Base-by-base conservation (phyloP, 2,329 filamentous ascomycete species). In the Neofusicoccum kwambonambiense region DNA sequence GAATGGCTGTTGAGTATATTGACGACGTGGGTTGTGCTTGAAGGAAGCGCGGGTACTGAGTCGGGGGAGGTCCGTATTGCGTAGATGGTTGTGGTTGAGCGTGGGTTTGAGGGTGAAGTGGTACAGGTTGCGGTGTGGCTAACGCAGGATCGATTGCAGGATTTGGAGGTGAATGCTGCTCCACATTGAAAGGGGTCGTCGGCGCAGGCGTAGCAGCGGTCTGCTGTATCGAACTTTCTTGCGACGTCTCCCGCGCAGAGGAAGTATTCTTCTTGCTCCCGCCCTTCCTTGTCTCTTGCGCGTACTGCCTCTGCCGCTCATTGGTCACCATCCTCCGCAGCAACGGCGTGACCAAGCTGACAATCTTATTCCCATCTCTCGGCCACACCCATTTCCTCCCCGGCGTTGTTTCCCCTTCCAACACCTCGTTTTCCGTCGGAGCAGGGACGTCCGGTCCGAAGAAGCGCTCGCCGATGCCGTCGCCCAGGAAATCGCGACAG, bases 241-340 rank as follows among this genome's bases (percentile, higher is more conserved):
- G 52, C 50, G 61, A 64, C 1, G 22, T 44, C 42, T 57, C 61
- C n/a, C 41, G 57, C 61, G 49, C 27, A 31, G 27, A 31, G 42
- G 62, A 12, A 41, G 62, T 64, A 8, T 74, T 73, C 54, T 70
- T 73, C 65, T 67, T 67, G 64, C 80, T 80, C 5, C 74, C 74
- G 3, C 80, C 80, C 67, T 83, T 86, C 45, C 84, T 78, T 1
- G 82, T 84, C 71, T 85, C 83, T 35, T 85, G 81, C 1, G 84
- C 84, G 72, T 87, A 87, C 69, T 83, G 78, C 42, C 84, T 77
- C 70, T 87, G 84, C 27, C 84, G 78, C 71, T 87, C 85, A 65
- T 87, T 87, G 15, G 84, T 86, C 12, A 87, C 84, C 83, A 87
- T 86, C 27, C 84, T 78, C 64, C 84, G 75, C 65, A 87, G 75